Base-by-base conservation (phyloP, 768 basidiomycete species). In the Russula griseocarnosa region DNA sequence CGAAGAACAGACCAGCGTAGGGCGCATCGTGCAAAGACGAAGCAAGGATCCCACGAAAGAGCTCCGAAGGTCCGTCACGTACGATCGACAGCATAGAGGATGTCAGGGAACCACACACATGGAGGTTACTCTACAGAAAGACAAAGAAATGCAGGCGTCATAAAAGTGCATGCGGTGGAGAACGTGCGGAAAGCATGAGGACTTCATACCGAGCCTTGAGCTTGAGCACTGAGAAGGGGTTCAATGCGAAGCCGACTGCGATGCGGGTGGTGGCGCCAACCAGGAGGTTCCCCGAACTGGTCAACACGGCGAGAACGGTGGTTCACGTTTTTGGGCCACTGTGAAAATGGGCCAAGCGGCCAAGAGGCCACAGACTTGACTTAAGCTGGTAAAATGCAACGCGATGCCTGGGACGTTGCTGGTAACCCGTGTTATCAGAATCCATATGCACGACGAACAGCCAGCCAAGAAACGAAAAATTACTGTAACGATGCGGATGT, bases 191-290 rank as follows among this genome's bases (percentile, higher is more conserved):
- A 26, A 55, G 5, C 14, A 16, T 40, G 71, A 81, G 47, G 40
- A 88, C 94, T 84, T 98, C 95, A 68, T 87, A 95, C 24, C 94
- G 85, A 26, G 93, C 91, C 76, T 98, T 98, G n/a, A n/a, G n/a
- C n/a, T n/a, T n/a, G 52, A 97, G 76, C 20, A 98, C 86, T 5
- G 95, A 88, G 68, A 97, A 86, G 0, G 95, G 95, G 72, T 95
- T 98, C 65, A 98, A 71, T 2, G 94, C 62, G 69, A 95, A 84
- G 1, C 95, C 94, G 2, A 96, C 88, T 0, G 76, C 79, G 13
- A 92, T 84, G 64, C 95, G 84, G 1, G 90, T n/a, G n/a, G n/a
- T n/a, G n/a, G n/a, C n/a, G n/a, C n/a, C 95, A 0, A 94, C 87
- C 18, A 95, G 62, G 0, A 97, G 79, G 73, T 98, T 97, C 2